phyloP scores from a whole-genome alignment of 2,329 filamentous ascomycete species.

The Stylonectria norvegica region DNA sequence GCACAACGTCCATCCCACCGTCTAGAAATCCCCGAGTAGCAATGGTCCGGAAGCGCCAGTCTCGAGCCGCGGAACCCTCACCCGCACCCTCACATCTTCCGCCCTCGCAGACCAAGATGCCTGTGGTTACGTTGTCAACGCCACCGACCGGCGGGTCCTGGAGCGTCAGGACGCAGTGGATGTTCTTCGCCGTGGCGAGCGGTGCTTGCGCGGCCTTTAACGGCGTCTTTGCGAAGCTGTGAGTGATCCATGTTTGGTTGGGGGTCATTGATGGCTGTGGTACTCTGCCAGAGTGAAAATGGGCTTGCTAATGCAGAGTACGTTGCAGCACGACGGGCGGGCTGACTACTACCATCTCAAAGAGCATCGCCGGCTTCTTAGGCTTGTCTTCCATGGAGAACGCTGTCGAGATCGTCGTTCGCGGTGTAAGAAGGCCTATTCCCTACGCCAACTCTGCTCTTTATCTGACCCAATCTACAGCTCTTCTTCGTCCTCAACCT shows the following conservation, averaged over 20 bases:
- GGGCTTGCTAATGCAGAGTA: slow-evolving; percentile 3
- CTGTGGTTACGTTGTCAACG: slow-evolving; percentile 11
- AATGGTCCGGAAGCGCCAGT: slow-evolving; percentile 32
- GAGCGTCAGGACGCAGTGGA: slow-evolving; percentile 50
- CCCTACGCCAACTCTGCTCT: slow-evolving; percentile 1
- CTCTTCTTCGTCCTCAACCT: slow-evolving; percentile 74
- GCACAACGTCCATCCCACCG: slow-evolving; percentile 7
- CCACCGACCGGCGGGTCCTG: slow-evolving; percentile 15
- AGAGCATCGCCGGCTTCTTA: slow-evolving; percentile 41
- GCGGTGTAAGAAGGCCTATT: slow-evolving; percentile 41
- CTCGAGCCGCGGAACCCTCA: slow-evolving; percentile 10
- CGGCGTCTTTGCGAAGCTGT: slow-evolving; percentile 81
- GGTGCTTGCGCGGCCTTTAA: slow-evolving; percentile 78
- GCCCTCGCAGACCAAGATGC: slow-evolving; percentile 2
- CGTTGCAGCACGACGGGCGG: slow-evolving; percentile 51
- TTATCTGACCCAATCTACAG: slow-evolving; percentile 38
- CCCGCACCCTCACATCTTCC: slow-evolving; percentile 1
- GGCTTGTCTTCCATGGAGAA: slow-evolving; percentile 40
- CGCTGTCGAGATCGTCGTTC: slow-evolving; percentile 46
- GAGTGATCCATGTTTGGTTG: slow-evolving; percentile 30
- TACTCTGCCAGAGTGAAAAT: background rate
- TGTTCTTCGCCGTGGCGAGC: slow-evolving; percentile 68
- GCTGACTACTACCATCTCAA: slow-evolving; percentile 49
- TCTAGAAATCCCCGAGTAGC: slow-evolving; percentile 1
- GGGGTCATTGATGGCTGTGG: background rate